These are phyloP conservation scores for Phytophthora fragariaefolia DNA, from an alignment of 352 stramenopile genomes.

Conservation along the genomic window DNA sequence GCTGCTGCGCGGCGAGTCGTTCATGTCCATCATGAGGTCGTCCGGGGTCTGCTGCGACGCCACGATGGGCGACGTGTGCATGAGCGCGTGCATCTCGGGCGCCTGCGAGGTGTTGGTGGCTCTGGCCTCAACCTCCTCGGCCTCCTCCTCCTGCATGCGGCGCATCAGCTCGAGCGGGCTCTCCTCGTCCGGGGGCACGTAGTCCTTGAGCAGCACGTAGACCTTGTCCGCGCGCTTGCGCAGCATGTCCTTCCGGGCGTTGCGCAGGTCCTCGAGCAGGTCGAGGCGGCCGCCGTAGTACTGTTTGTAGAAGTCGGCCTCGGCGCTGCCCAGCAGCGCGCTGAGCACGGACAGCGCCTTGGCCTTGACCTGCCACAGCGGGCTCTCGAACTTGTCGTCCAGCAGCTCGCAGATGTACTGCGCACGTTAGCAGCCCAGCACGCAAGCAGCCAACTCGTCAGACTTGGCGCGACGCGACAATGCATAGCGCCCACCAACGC, in stretches of 20 bases:
- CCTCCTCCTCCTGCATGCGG: constrained; percentile 41
- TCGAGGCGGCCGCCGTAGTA: constrained; percentile 62
- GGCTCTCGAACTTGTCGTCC: constrained; percentile 86
- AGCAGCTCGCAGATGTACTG: constrained; percentile 87
- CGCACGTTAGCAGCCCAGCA: not conserved
- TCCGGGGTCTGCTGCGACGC: constrained; percentile 40
- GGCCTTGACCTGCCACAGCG: constrained; percentile 83
- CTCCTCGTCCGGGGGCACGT: constrained; percentile 31
- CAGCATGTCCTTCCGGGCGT: constrained; percentile 79
- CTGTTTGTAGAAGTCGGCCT: constrained; percentile 70
- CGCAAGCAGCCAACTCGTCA: too few species aligned
- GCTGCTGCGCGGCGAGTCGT: constrained; percentile 44
- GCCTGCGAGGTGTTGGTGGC: constrained; percentile 7
- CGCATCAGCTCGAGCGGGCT: constrained; percentile 43
- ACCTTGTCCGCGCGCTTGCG: constrained; percentile 83
- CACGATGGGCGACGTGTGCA: constrained; percentile 53
- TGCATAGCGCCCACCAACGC: not conserved
- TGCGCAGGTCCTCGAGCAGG: constrained; percentile 63
- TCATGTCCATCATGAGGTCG: constrained; percentile 37
- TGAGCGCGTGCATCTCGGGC: constrained; percentile 31
- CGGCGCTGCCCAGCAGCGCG: constrained; percentile 60
- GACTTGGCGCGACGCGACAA: too few species aligned
- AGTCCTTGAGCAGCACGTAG: constrained; percentile 41
- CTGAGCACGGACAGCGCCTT: constrained; percentile 83
- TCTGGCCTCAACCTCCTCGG: constrained; percentile 18